Evolutionary conservation across 306 rosid genomes (phyloP).

Genomic region (Castanea crenata): DNA sequence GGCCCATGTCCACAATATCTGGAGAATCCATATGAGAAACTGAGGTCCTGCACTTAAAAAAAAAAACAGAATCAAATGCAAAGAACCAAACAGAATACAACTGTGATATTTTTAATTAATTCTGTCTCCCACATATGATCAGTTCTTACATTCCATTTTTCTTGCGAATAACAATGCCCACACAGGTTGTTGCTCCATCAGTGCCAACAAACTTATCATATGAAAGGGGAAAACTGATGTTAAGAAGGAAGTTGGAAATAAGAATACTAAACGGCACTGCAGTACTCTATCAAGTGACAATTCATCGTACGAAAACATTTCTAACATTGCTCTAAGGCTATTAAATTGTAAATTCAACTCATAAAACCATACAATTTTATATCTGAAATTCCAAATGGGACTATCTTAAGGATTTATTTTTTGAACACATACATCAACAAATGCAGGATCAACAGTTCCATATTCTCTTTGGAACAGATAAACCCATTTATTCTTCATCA

Average conservation of each 20-base stretch:
- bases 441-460: constrained; percentile 71
- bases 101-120: background rate
- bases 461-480: constrained; percentile 84
- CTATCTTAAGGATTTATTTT: background rate
- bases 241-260: background rate
- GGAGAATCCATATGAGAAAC: constrained; percentile 90
- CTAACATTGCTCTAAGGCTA: background rate
- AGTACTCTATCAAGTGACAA: background rate
- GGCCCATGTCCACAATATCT: constrained; percentile 58
- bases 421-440: constrained; percentile 50
- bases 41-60: constrained; percentile 48
- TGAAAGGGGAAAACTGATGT: constrained; percentile 6
- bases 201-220: constrained; percentile 74
- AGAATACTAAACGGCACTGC: background rate
- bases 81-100: constrained; percentile 7
- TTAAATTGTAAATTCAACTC: background rate
- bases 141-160: constrained; percentile 69
- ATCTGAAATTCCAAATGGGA: background rate
- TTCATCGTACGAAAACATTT: background rate
- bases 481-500: constrained; percentile 50
- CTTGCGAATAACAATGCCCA: constrained; percentile 68
- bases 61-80: background rate
- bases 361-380: background rate
- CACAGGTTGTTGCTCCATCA: constrained; percentile 95
- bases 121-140: background rate